These are phyloP conservation scores for Lepraria neglecta DNA, from an alignment of 495 filamentous ascomycete species.

Conservation along the genomic window DNA sequence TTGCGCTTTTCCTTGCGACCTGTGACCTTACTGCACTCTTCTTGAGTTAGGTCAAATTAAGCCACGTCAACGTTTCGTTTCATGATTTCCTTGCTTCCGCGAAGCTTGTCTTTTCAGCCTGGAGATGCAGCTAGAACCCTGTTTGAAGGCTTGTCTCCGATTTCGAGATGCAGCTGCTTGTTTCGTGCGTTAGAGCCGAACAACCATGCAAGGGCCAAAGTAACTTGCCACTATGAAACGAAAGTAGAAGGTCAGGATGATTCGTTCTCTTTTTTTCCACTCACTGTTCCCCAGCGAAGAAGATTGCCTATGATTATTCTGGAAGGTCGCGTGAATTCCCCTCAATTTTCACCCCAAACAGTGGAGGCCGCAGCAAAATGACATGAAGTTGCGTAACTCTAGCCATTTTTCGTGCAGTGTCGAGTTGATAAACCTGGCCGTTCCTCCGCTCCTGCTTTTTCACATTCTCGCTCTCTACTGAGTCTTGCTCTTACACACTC, in stretches of 20 bases:
- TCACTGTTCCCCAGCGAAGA: background rate
- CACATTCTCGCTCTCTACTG: background rate
- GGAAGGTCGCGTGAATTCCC: constrained; percentile 5
- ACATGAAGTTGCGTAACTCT: constrained; percentile 1
- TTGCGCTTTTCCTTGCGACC: too few species aligned
- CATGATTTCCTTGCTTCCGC: background rate
- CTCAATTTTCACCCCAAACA: background rate
- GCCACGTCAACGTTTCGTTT: background rate
- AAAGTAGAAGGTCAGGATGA: background rate
- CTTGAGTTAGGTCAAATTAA: too few species aligned
- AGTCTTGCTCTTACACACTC: background rate
- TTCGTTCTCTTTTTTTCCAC: background rate
- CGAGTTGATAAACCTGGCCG: background rate
- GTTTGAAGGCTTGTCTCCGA: background rate
- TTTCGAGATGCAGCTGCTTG: background rate
- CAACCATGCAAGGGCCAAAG: background rate
- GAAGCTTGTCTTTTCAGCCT: background rate
- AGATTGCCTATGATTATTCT: background rate
- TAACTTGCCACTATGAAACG: background rate
- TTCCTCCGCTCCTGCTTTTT: background rate
- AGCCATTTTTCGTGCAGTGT: background rate
- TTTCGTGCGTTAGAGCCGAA: background rate
- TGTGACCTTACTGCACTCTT: too few species aligned
- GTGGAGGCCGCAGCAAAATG: too few species aligned
- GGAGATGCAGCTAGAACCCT: background rate